Conservation (phyloP, 2,329 filamentous ascomycete genomes). For the Phaeosphaeriaceae sp. region DNA sequence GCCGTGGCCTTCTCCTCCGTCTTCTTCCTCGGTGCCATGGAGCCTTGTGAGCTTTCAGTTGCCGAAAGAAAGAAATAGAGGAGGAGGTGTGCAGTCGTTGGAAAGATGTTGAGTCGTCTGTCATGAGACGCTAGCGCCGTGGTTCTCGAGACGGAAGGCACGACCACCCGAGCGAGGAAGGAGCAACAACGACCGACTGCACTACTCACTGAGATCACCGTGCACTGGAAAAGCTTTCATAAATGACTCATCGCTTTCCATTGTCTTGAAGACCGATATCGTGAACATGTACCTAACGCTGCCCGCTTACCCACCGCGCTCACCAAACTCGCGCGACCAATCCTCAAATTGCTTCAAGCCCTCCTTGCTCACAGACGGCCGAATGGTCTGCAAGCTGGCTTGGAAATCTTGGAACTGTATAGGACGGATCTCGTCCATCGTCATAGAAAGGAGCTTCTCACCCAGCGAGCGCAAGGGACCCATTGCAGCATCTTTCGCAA, state of each 20-base stretch:
- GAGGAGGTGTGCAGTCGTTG: background rate
- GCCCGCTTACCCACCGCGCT: slow-evolving; percentile 74
- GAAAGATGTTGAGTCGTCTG: background rate
- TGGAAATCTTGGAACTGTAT: slow-evolving; percentile 86
- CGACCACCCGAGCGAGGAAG: slow-evolving; percentile 2
- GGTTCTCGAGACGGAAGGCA: slow-evolving; percentile 16
- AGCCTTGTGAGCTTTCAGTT: background rate
- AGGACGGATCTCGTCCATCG: slow-evolving; percentile 90
- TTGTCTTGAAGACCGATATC: background rate
- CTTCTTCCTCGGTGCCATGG: slow-evolving; percentile 50
- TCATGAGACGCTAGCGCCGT: slow-evolving; percentile 9
- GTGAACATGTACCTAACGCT: background rate
- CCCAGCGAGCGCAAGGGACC: slow-evolving; percentile 89
- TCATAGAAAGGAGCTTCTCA: slow-evolving; percentile 87
- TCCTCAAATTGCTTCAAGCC: slow-evolving; percentile 90
- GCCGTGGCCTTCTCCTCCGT: slow-evolving; percentile 44
- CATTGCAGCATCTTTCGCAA: slow-evolving; percentile 98
- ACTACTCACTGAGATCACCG: background rate
- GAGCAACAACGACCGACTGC: background rate
- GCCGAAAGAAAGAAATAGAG: background rate
- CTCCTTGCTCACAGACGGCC: slow-evolving; percentile 86
- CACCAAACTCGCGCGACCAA: slow-evolving; percentile 93
- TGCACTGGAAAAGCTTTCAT: background rate
- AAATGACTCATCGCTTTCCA: background rate
- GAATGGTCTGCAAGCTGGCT: slow-evolving; percentile 81